Conservation (phyloP, 2,329 filamentous ascomycete genomes). For the Colletotrichum melonis region DNA sequence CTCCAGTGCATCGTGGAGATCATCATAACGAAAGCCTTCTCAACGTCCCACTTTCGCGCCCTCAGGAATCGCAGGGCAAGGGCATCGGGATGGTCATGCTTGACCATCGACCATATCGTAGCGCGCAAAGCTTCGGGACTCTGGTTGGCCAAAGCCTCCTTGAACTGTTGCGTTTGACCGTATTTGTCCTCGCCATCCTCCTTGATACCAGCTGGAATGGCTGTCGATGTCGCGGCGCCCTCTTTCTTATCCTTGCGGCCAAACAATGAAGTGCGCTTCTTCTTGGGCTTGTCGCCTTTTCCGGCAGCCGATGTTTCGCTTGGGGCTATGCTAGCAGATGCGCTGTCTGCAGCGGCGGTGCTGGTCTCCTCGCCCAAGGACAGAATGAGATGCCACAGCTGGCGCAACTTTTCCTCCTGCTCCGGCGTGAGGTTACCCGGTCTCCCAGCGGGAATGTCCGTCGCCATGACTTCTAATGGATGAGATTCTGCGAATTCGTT, state of each 20-base stretch:
- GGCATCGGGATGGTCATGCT: conserved; percentile 93
- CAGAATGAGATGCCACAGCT: conserved; percentile 84
- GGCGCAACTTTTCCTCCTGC: conserved; percentile 87
- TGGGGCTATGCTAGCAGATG: conserved; percentile 40
- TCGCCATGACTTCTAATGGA: conserved; percentile 49
- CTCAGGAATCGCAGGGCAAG: conserved; percentile 84
- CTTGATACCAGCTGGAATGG: conserved; percentile 50
- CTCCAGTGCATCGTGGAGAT: conserved; percentile 96
- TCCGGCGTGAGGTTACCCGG: conserved; percentile 90
- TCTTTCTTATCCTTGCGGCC: conserved; percentile 70
- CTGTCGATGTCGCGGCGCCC: conserved; percentile 48
- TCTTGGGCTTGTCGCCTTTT: conserved; percentile 73
- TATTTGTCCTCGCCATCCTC: conserved; percentile 86
- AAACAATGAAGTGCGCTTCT: conserved; percentile 79
- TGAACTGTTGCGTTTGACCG: conserved; percentile 87
- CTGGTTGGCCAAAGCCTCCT: conserved; percentile 81
- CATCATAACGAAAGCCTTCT: conserved; percentile 93
- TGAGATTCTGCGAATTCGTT: neutral
- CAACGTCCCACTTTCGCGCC: conserved; percentile 95
- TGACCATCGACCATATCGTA: conserved; percentile 93
- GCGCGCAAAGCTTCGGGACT: conserved; percentile 82
- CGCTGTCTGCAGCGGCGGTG: conserved; percentile 37
- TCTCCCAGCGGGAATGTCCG: conserved; percentile 72
- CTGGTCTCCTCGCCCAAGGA: conserved; percentile 62
- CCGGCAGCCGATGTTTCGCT: conserved; percentile 42